Percentiles rank a stretch among this genome's conserved stretches.
These are phyloP conservation scores for Fusarium sp. DNA, from an alignment of 2,329 filamentous ascomycete species.

Conservation along the genomic window DNA sequence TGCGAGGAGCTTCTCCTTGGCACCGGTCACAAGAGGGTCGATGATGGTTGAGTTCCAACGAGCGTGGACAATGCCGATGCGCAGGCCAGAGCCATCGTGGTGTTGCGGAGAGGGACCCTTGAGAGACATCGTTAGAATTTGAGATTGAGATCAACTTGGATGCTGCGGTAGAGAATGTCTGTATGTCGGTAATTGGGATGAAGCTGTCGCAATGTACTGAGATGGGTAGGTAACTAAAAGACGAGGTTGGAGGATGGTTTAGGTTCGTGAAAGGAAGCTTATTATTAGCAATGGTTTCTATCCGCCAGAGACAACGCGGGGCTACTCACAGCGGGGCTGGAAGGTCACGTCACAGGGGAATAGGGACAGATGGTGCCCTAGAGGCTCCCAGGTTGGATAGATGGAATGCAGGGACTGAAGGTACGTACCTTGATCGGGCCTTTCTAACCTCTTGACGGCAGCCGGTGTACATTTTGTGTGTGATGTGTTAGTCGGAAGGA, in stretches of 20 bases:
- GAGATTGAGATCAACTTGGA: not conserved
- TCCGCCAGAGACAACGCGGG: conserved; percentile 31
- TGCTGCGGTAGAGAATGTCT: conserved; percentile 13
- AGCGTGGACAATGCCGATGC: conserved; percentile 94
- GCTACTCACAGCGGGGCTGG: conserved; percentile 39
- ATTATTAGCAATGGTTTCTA: conserved; percentile 6
- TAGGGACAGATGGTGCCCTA: not conserved
- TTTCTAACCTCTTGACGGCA: conserved; percentile 11
- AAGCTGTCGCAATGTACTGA: conserved; percentile 12
- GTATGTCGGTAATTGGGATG: not conserved
- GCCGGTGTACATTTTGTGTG: not conserved
- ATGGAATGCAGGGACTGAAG: conserved; percentile 34
- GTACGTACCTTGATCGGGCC: conserved; percentile 32
- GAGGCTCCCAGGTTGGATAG: not conserved
- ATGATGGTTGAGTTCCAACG: conserved; percentile 95
- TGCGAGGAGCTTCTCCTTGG: conserved; percentile 78
- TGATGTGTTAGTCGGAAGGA: conserved; percentile 13
- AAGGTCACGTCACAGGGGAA: conserved; percentile 37
- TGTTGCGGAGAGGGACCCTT: conserved; percentile 67
- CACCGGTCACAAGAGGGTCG: conserved; percentile 82
- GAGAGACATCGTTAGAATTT: conserved; percentile 48
- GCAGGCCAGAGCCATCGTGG: conserved; percentile 76
- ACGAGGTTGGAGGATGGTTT: conserved; percentile 6
- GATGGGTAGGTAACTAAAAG: not conserved
- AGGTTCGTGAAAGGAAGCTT: conserved; percentile 16